Evolutionary conservation across 257 asterid genomes (phyloP).

Genomic region (Lycium ferocissimum): DNA sequence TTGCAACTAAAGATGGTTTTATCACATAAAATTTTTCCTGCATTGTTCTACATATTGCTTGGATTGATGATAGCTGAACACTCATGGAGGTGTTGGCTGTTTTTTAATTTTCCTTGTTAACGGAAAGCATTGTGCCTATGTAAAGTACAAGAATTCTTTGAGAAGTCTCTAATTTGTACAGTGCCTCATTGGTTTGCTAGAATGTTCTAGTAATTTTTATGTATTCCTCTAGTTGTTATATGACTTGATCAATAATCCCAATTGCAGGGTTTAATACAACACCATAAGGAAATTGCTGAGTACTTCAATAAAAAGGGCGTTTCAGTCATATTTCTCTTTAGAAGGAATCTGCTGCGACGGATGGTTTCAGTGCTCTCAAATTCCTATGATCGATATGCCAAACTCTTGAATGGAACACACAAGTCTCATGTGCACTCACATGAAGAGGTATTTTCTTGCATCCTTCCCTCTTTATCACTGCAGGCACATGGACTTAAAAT

Average conservation of each 20-base stretch:
- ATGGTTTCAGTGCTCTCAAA: conserved; percentile 75
- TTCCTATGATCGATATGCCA: conserved; percentile 69
- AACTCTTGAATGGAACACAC: conserved; percentile 76
- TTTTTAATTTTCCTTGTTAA: background rate
- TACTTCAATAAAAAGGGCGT: conserved; percentile 64
- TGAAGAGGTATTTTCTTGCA: conserved; percentile 53
- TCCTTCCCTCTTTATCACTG: conserved; percentile 17
- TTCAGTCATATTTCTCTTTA: conserved; percentile 66
- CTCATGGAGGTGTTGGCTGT: background rate
- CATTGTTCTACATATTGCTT: background rate
- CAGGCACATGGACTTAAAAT: background rate
- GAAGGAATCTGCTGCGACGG: conserved; percentile 71
- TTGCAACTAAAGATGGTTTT: background rate
- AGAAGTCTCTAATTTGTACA: background rate
- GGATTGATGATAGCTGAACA: background rate
- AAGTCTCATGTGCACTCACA: conserved; percentile 82
- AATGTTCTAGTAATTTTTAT: too few relatives aligned
- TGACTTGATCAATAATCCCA: background rate
- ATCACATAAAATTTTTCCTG: background rate
- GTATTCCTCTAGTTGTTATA: background rate
- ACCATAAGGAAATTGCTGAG: conserved; percentile 63
- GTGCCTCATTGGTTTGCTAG: too few relatives aligned
- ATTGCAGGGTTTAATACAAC: conserved; percentile 68
- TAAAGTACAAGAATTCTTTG: background rate
- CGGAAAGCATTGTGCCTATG: background rate